These are phyloP conservation scores for Vaccinium darrowii DNA, from an alignment of 148 eudicot species.

Conservation along the genomic window DNA sequence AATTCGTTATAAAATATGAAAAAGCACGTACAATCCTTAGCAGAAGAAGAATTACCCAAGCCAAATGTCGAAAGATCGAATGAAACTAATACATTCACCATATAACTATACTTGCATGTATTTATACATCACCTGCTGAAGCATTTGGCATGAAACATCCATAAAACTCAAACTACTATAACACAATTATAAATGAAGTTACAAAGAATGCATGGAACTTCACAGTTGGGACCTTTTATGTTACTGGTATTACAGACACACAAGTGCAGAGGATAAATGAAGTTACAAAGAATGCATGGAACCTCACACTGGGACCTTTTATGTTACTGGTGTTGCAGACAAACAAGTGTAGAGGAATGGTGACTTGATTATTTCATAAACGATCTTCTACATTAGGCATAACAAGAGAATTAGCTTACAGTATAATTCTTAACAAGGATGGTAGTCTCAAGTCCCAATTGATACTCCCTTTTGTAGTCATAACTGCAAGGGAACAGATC, in stretches of 20 bases:
- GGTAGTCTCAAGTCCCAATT: slow-evolving; percentile 98
- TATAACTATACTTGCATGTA: neutral
- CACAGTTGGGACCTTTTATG: neutral
- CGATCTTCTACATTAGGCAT: neutral
- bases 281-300: neutral
- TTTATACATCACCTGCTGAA: neutral
- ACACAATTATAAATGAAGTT: neutral
- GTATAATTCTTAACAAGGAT: slow-evolving; percentile 93
- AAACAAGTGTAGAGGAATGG: neutral
- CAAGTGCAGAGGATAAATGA: neutral
- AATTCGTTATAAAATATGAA: slow-evolving; percentile 3
- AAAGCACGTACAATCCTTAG: neutral
- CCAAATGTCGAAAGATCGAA: neutral
- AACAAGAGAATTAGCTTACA: slow-evolving; percentile 47
- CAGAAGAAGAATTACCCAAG: neutral
- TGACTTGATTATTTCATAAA: neutral
- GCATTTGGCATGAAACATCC: neutral
- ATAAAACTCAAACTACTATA: neutral
- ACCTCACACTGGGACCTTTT: neutral
- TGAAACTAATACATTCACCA: neutral
- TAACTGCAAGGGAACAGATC: slow-evolving; percentile 57
- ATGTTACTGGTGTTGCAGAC: neutral
- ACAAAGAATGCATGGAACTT: neutral
- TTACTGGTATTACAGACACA: neutral
- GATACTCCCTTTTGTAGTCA: slow-evolving; percentile 97